Base-by-base conservation (phyloP, 176 grass and related monocot genomes). In the Chrysopogon serrulatus region DNA sequence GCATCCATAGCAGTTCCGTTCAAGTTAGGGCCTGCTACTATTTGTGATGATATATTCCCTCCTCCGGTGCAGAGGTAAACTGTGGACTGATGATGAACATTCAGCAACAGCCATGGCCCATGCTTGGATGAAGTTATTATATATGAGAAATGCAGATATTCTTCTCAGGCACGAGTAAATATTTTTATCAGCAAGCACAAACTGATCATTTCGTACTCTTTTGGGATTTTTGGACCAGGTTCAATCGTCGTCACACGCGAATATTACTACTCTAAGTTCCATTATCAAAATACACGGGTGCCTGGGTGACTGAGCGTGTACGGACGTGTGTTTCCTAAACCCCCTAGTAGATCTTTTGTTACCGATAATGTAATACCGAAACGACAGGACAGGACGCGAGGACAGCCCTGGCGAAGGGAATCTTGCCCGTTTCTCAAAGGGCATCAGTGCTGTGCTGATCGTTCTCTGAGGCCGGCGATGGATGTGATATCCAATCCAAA, bases 331-430 rank as follows among this genome's bases (percentile, higher is more conserved):
- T 26, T 26, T 48, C 19, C 18, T 64, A 79, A 47, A 71, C 63
- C 31, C 15, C 15, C 14, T 62, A n/a, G n/a, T n/a, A n/a, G n/a
- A n/a, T 60, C 23, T 33, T 68, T 1, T 5, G n/a, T 40, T 40
- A 6, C 36, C 0, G 5, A 0, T n/a, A n/a, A n/a, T n/a, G n/a
- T n/a, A n/a, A n/a, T 33, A 40, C 37, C 48, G 47, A 44, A 72
- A 43, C 40, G 76, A 59, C 36, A 73, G 45, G 57, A 84, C 74
- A 53, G 45, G 57, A 84, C 74, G 42, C 9, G 8, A 63, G 36
- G 86, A 37, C 59, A 66, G 71, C 59, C 86, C 26, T 66, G 81
- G 33, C 47, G 66, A 70, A 68, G 60, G 82, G 82, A 84, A 84
- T 68, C 68, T 79, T 73, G 18, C 60, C 75, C 81, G 24, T 80